phyloP scores from a whole-genome alignment of 2,329 filamentous ascomycete genomes.

The Claviceps pazoutovae region DNA sequence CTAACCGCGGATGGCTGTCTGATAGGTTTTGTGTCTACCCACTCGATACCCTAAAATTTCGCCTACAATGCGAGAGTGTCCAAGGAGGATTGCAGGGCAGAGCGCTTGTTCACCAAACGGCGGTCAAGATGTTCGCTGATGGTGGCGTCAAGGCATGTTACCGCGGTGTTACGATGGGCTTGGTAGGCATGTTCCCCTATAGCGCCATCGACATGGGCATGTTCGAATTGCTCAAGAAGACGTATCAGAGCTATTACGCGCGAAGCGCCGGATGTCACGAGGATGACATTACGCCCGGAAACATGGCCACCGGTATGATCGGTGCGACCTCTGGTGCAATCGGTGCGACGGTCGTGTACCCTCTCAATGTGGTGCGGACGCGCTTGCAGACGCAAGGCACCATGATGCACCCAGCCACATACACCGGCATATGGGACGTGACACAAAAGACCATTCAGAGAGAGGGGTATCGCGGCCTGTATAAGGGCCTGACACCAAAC shows the following conservation, averaged over 20 bases:
- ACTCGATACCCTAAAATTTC: conserved; percentile 68
- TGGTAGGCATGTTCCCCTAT: conserved; percentile 95
- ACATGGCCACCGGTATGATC: conserved; percentile 74
- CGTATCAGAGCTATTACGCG: conserved; percentile 57
- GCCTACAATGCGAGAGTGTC: conserved; percentile 89
- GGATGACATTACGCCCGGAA: conserved; percentile 69
- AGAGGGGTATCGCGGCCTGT: conserved; percentile 76
- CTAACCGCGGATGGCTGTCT: not conserved
- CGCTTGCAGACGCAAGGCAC: conserved; percentile 90
- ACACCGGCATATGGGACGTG: conserved; percentile 83
- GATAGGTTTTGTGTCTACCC: conserved; percentile 84
- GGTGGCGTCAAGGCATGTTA: conserved; percentile 70
- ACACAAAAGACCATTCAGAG: conserved; percentile 66
- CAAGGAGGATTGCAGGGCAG: conserved; percentile 73
- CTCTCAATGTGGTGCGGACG: conserved; percentile 84
- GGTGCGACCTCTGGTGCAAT: conserved; percentile 85
- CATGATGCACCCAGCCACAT: conserved; percentile 76
- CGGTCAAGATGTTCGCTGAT: conserved; percentile 69
- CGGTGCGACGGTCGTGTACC: conserved; percentile 88
- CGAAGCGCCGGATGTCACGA: conserved; percentile 57
- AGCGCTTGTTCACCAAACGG: conserved; percentile 67
- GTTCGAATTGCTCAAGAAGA: conserved; percentile 81
- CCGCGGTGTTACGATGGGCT: conserved; percentile 82
- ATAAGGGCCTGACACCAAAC: conserved; percentile 91
- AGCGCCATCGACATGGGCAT: conserved; percentile 92